These are phyloP conservation scores for Fusarium succisae DNA, from an alignment of 2,329 filamentous ascomycete genomes.

Conservation along the genomic window DNA sequence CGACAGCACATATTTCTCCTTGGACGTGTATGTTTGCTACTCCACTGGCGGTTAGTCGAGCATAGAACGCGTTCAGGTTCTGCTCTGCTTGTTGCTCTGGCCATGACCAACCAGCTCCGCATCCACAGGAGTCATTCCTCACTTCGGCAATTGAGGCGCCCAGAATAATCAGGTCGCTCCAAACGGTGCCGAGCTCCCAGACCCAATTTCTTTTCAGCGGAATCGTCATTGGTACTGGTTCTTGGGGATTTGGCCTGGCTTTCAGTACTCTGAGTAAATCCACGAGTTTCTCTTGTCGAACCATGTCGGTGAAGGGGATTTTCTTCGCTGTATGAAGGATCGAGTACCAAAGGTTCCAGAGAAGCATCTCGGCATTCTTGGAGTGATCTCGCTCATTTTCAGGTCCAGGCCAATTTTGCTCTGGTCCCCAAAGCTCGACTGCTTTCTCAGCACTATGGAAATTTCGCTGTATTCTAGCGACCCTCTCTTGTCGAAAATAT, in stretches of 20 bases:
- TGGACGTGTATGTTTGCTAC: neutral
- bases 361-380: neutral
- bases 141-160: neutral
- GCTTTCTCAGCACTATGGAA: neutral
- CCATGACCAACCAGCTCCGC: conserved; percentile 12
- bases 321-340: conserved; percentile 1
- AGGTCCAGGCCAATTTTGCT: neutral
- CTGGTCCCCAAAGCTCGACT: neutral
- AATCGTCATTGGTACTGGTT: neutral
- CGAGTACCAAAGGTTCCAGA: neutral
- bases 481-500: neutral
- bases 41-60: neutral
- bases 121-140: conserved; percentile 1
- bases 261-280: neutral
- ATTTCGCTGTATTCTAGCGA: neutral
- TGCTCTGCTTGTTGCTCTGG: conserved; percentile 3
- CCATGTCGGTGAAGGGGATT: neutral
- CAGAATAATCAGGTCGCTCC: neutral
- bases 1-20: neutral
- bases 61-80: neutral
- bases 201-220: conserved; percentile 2
- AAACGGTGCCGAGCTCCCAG: neutral
- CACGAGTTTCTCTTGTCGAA: neutral
- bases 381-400: neutral
- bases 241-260: neutral